Base-by-base conservation (phyloP, 164 flowering plant species). In the Paratinospora sagittata region DNA sequence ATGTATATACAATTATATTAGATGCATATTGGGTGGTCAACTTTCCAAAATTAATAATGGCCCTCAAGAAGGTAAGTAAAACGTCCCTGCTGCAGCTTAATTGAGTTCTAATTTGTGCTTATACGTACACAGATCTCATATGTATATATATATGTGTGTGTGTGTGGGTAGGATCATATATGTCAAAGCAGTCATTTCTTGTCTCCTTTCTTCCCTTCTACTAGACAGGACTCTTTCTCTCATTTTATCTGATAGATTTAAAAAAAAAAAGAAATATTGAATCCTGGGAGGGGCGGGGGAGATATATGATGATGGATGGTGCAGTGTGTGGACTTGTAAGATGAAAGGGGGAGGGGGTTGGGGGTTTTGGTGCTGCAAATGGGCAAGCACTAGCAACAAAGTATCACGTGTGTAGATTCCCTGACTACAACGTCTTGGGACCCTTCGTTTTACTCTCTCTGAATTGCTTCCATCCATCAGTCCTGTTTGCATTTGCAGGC, bases 171-270 rank as follows among this genome's bases (percentile, higher is more conserved):
- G 11, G 12, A 14, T 2, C 17, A 33, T 17, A 17, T 52, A 52
- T 52, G 14, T 52, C 60, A 52, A 17, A 17, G 33, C 24, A 70
- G 21, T 30, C 63, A 63, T 68, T 52, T 66, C 63, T 47, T 72
- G 68, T 69, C 79, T 36, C 72, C 72, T 33, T 74, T 77, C 75
- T 77, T 73, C 79, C 72, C 79, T 69, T 70, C 72, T 57, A 66
- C 24, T n/a, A 34, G 70, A 69, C 76, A 73, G 11, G 14, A 73
- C 16, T 43, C 67, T 33, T 33, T 60, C 57, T 70, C 36, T 27
- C 30, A 16, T 2, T 23, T 45, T 17, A 33, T 27, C 58, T 63
- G 4, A 5, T 17, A 26, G 27, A 14, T 21, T 17, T 14, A 8
- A 45, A n/a, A 16, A 17, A 23, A 24, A 16, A 3, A 67, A 67